Conservation (phyloP, 208 protist genomes). For the Crithidia sp. region DNA sequence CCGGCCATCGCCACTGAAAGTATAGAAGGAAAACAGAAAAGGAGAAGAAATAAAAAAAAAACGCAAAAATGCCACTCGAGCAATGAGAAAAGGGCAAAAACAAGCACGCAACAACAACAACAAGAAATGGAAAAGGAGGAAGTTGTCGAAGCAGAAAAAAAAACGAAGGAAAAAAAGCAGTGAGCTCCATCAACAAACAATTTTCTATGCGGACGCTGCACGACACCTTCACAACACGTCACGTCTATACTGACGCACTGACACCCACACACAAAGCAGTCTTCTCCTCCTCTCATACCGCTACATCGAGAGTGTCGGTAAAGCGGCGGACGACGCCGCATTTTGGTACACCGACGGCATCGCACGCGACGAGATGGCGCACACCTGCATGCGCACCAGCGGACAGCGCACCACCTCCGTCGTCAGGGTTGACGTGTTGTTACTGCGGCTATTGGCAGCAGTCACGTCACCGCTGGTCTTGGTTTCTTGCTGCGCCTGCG, state of each 20-base stretch:
- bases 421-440: neutral
- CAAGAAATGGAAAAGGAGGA: neutral
- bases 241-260: no score
- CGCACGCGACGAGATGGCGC: conserved; percentile 15
- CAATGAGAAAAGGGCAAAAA: neutral
- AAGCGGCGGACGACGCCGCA: neutral
- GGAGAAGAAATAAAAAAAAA: neutral
- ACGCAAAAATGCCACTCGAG: neutral
- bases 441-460: neutral
- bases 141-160: neutral
- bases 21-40: neutral
- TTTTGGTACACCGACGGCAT: conserved; percentile 13
- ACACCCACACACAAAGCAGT: no score
- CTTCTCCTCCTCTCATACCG: no score
- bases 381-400: conserved; percentile 26
- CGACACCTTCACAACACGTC: neutral
- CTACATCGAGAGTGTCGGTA: no score
- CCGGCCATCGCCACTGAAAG: neutral
- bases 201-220: no score
- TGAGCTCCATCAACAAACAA: no score
- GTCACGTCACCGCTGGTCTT: no score
- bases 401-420: conserved; percentile 1
- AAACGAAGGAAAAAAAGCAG: neutral
- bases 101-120: neutral
- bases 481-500: conserved; percentile 1